A percentile compares a stretch with the other conserved stretches of the same genome.
These are phyloP conservation scores for Discostella stelligeroides DNA, from an alignment of 108 stramenopile genomes.

Conservation along the genomic window DNA sequence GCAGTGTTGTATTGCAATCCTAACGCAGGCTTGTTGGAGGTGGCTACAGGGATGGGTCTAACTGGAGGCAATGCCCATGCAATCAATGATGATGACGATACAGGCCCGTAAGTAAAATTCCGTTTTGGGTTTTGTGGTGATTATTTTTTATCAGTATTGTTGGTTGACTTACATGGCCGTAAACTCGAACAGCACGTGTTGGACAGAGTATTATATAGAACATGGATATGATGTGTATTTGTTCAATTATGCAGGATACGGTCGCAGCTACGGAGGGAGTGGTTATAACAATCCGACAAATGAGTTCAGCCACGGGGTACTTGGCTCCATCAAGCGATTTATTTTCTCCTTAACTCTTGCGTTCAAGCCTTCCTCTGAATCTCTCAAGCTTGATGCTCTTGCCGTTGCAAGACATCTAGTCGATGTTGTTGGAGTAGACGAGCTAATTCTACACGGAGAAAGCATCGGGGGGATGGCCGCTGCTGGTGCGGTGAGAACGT, in stretches of 20 bases:
- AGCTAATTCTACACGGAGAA: slow-evolving; percentile 83
- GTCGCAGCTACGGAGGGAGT: slow-evolving; percentile 66
- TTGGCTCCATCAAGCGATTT: slow-evolving; percentile 56
- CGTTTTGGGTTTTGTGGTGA: not conserved
- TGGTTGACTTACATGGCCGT: not conserved
- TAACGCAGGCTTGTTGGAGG: slow-evolving; percentile 86
- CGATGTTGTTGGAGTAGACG: slow-evolving; percentile 54
- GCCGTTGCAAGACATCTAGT: slow-evolving; percentile 67
- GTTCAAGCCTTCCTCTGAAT: slow-evolving; percentile 71
- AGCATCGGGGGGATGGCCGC: slow-evolving; percentile 90
- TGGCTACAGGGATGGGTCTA: slow-evolving; percentile 82
- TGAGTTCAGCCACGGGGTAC: slow-evolving; percentile 48
- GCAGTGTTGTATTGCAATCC: slow-evolving; percentile 91
- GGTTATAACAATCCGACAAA: slow-evolving; percentile 19
- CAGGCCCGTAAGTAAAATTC: slow-evolving; percentile 28
- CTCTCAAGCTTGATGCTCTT: slow-evolving; percentile 74
- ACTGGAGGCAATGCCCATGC: slow-evolving; percentile 72
- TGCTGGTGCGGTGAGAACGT: slow-evolving; percentile 62
- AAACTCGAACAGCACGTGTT: slow-evolving; percentile 43
- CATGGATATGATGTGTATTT: slow-evolving; percentile 81
- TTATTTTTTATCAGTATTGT: not conserved
- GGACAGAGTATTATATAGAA: slow-evolving; percentile 80
- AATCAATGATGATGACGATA: slow-evolving; percentile 23
- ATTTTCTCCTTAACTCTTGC: slow-evolving; percentile 51
- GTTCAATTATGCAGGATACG: slow-evolving; percentile 91